Conservation (phyloP, 2,329 filamentous ascomycete genomes). For the Colletotrichum horii region DNA sequence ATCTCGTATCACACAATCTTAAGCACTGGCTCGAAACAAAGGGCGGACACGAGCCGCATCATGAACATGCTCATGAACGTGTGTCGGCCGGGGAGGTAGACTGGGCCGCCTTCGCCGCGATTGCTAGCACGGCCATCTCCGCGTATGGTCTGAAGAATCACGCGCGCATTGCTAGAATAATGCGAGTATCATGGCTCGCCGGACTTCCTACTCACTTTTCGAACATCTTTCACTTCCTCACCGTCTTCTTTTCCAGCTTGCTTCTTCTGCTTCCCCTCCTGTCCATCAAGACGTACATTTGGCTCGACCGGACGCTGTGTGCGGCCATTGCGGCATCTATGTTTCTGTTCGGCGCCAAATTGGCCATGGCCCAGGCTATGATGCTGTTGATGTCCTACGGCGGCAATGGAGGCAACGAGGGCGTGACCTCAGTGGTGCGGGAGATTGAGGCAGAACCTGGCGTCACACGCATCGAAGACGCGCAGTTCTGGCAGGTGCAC, state of each 20-base stretch:
- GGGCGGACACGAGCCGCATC: slow-evolving; percentile 76
- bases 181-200: slow-evolving; percentile 84
- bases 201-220: slow-evolving; percentile 85
- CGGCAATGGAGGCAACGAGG: slow-evolving; percentile 38
- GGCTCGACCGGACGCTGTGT: slow-evolving; percentile 84
- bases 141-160: slow-evolving; percentile 90
- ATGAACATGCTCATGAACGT: slow-evolving; percentile 67
- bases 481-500: slow-evolving; percentile 98
- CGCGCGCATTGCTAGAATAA: slow-evolving; percentile 87
- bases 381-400: slow-evolving; percentile 95
- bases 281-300: slow-evolving; percentile 78
- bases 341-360: slow-evolving; percentile 83
- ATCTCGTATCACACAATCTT: slow-evolving; percentile 90
- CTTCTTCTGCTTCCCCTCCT: slow-evolving; percentile 84
- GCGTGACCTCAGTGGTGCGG: slow-evolving; percentile 76
- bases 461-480: slow-evolving; percentile 82
- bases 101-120: slow-evolving; percentile 79
- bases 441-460: slow-evolving; percentile 84
- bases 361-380: slow-evolving; percentile 84
- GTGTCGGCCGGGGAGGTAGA: slow-evolving; percentile 81
- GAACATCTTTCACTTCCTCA: slow-evolving; percentile 95
- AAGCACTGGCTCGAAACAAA: slow-evolving; percentile 85
- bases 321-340: slow-evolving; percentile 83
- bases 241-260: slow-evolving; percentile 82
- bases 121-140: slow-evolving; percentile 82